Evolutionary conservation across 1,284 basidiomycete species (phyloP).

Genomic region (Pseudozyma thailandica): DNA sequence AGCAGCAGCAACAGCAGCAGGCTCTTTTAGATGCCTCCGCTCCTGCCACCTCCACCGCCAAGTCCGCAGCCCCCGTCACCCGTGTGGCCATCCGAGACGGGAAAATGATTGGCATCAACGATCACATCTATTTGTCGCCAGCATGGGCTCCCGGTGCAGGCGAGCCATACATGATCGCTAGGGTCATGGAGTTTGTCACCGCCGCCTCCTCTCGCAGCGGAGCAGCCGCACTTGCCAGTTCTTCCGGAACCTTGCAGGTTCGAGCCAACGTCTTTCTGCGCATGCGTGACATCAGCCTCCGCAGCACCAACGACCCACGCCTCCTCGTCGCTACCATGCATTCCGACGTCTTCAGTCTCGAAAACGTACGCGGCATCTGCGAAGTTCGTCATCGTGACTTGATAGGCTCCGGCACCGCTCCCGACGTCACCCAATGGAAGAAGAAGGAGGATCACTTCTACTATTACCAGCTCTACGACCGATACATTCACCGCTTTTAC

Average conservation of each 20-base stretch:
- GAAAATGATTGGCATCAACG: slow-evolving; percentile 69
- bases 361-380: slow-evolving; percentile 88
- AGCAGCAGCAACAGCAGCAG: slow-evolving; percentile 49
- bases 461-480: slow-evolving; percentile 92
- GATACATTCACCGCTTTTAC: slow-evolving; percentile 97
- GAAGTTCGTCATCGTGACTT: slow-evolving; percentile 92
- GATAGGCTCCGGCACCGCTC: slow-evolving; percentile 72
- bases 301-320: slow-evolving; percentile 84
- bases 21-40: slow-evolving; percentile 38
- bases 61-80: slow-evolving; percentile 47
- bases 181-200: slow-evolving; percentile 94
- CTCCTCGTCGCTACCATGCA: slow-evolving; percentile 92
- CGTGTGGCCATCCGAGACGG: slow-evolving; percentile 53
- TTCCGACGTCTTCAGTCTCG: slow-evolving; percentile 91
- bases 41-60: slow-evolving; percentile 30
- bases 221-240: slow-evolving; percentile 75
- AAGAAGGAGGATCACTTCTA: slow-evolving; percentile 93
- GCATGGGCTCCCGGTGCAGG: slow-evolving; percentile 89
- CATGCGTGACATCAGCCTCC: slow-evolving; percentile 85
- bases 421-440: slow-evolving; percentile 93
- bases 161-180: slow-evolving; percentile 85
- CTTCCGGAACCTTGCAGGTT: slow-evolving; percentile 71
- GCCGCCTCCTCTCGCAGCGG: slow-evolving; percentile 76
- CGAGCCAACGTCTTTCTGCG: slow-evolving; percentile 93
- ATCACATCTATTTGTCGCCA: slow-evolving; percentile 94